Evolutionary conservation across 2,329 filamentous ascomycete genomes (phyloP).

Genomic region (Ploettnerulaceae sp.): DNA sequence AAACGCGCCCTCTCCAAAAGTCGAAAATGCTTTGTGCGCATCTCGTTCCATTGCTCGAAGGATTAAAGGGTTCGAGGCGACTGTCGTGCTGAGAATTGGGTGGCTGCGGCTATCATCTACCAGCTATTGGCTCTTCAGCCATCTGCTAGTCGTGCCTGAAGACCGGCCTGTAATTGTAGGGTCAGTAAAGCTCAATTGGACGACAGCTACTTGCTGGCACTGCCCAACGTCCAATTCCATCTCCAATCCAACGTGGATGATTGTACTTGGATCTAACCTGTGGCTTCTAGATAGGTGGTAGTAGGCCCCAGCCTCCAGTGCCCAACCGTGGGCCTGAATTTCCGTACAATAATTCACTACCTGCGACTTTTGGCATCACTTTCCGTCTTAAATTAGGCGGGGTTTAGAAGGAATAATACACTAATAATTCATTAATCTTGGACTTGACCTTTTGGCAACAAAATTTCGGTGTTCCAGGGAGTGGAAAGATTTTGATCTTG

Average conservation of each 20-base stretch:
- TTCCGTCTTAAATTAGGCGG: background rate
- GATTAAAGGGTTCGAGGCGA: conserved; percentile 29
- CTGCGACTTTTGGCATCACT: conserved; percentile 1
- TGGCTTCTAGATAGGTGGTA: conserved; percentile 8
- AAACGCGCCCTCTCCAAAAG: conserved; percentile 24
- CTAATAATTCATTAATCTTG: conserved; percentile 3
- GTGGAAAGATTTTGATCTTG: too few species aligned
- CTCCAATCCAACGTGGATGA: conserved; percentile 5
- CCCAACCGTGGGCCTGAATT: conserved; percentile 2
- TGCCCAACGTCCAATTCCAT: conserved; percentile 11
- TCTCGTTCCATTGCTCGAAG: conserved; percentile 29
- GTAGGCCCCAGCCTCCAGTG: background rate
- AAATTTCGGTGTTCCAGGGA: too few species aligned
- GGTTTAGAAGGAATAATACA: conserved; percentile 3
- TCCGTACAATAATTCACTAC: conserved; percentile 1
- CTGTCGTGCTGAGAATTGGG: conserved; percentile 25
- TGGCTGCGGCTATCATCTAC: conserved; percentile 20
- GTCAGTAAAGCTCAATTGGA: conserved; percentile 31
- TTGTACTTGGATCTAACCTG: conserved; percentile 25
- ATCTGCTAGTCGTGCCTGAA: conserved; percentile 24
- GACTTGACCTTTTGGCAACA: too few species aligned
- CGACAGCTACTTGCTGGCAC: conserved; percentile 15
- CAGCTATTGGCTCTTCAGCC: conserved; percentile 25
- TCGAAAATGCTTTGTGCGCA: conserved; percentile 34
- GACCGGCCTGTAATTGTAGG: conserved; percentile 31